Evolutionary conservation across 140 eudicot species (phyloP).

Genomic region (Senecio squalidus): DNA sequence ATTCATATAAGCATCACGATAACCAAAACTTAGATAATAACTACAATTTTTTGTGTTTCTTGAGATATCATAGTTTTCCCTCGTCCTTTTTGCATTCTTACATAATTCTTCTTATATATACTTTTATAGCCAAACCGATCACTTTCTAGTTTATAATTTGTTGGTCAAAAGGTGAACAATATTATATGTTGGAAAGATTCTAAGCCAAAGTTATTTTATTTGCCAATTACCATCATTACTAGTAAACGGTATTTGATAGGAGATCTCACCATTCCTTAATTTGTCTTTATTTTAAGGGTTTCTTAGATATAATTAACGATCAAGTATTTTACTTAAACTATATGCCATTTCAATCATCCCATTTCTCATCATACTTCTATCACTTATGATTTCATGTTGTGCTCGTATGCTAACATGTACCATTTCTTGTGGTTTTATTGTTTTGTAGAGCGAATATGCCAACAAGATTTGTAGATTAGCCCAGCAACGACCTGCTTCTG

Average conservation of each 20-base stretch:
- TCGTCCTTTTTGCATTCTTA: background rate
- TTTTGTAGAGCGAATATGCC: slow-evolving; percentile 56
- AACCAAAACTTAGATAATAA: slow-evolving; percentile 2
- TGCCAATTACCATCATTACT: background rate
- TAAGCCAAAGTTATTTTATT: background rate
- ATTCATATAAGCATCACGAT: slow-evolving; percentile 6
- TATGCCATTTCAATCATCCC: background rate
- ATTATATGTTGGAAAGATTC: background rate
- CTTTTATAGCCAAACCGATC: background rate
- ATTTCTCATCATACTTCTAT: background rate
- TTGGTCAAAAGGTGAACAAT: background rate
- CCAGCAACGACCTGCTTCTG: background rate
- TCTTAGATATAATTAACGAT: background rate
- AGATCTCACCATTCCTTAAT: background rate
- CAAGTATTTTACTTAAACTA: background rate
- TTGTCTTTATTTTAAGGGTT: background rate
- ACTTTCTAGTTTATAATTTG: background rate
- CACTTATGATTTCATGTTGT: background rate
- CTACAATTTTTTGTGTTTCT: background rate
- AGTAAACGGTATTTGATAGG: background rate
- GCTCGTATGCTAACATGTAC: background rate
- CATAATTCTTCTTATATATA: background rate
- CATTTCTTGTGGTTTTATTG: slow-evolving; percentile 1
- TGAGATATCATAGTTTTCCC: background rate
- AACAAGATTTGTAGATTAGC: slow-evolving; percentile 32